Evolutionary conservation across 2,329 filamentous ascomycete species (phyloP).

Genomic region (Pyrenochaeta sp.): DNA sequence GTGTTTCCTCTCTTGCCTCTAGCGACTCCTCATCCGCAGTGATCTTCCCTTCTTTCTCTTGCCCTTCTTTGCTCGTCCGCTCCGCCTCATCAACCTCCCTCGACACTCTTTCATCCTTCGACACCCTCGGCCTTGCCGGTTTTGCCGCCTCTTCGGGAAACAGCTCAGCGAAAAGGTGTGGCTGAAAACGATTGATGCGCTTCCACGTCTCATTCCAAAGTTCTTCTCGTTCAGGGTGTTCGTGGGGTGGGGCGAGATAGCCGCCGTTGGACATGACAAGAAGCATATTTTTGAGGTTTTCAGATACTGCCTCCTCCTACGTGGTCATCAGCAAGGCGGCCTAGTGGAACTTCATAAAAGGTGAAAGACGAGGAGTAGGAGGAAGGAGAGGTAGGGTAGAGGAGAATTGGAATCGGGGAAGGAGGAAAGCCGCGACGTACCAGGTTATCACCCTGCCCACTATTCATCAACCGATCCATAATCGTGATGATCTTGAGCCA

Average conservation of each 20-base stretch:
- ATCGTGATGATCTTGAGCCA: conserved; percentile 94
- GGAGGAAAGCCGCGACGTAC: conserved; percentile 62
- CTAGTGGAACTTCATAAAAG: neutral
- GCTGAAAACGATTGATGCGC: conserved; percentile 67
- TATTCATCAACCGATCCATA: conserved; percentile 96
- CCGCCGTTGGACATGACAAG: conserved; percentile 93
- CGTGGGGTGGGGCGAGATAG: conserved; percentile 76
- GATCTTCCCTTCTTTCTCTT: conserved; percentile 5
- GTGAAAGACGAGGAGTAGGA: neutral
- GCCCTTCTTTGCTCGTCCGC: conserved; percentile 5
- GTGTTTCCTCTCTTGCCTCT: conserved; percentile 17
- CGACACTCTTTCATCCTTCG: conserved; percentile 23
- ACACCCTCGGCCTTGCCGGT: conserved; percentile 32
- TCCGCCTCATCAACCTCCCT: conserved; percentile 20
- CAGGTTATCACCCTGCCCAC: conserved; percentile 87
- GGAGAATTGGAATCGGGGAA: neutral
- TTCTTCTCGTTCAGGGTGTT: conserved; percentile 59
- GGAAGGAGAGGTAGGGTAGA: no score
- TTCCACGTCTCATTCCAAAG: conserved; percentile 70
- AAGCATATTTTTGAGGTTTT: conserved; percentile 94
- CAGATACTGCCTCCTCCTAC: conserved; percentile 91
- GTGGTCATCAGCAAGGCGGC: conserved; percentile 11
- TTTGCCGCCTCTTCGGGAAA: conserved; percentile 60
- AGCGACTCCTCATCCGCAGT: conserved; percentile 6
- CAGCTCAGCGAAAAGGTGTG: conserved; percentile 65